Evolutionary conservation across 805 yeast species (phyloP).

Genomic region (Candida broadrunensis): DNA sequence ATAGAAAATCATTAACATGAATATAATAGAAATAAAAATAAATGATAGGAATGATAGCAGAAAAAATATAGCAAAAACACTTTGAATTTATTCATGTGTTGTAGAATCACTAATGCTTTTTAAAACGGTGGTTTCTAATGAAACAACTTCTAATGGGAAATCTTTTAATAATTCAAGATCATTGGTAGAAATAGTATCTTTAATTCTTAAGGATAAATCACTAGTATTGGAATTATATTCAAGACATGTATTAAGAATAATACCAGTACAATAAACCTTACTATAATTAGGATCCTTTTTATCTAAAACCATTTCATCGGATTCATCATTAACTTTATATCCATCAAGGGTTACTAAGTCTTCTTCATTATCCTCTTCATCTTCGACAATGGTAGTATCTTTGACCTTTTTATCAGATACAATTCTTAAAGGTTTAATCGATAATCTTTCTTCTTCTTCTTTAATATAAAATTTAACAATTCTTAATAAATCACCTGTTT

Average conservation of each 20-base stretch:
- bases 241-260: conserved; percentile 24
- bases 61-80: too few relatives aligned
- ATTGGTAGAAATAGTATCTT: conserved; percentile 6
- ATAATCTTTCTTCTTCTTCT: conserved; percentile 5
- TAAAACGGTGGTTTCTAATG: conserved; percentile 31
- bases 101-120: conserved; percentile 6
- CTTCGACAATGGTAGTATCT: background rate
- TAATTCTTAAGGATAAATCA: conserved; percentile 15
- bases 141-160: conserved; percentile 25
- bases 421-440: background rate
- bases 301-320: conserved; percentile 8
- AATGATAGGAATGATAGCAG: too few relatives aligned
- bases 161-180: conserved; percentile 22
- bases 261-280: conserved; percentile 26
- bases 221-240: conserved; percentile 12
- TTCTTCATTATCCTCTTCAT: background rate
- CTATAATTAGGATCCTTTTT: conserved; percentile 13
- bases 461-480: conserved; percentile 22
- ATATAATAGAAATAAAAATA: too few relatives aligned
- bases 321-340: background rate
- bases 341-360: conserved; percentile 1
- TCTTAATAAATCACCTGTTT: conserved; percentile 29
- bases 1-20: background rate
- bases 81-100: conserved; percentile 1
- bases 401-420: background rate